Evolutionary conservation across 179 eudicot genomes (phyloP), one percentile per base, ranked within the genome.

Genomic region (Carnegiea gigantea): DNA sequence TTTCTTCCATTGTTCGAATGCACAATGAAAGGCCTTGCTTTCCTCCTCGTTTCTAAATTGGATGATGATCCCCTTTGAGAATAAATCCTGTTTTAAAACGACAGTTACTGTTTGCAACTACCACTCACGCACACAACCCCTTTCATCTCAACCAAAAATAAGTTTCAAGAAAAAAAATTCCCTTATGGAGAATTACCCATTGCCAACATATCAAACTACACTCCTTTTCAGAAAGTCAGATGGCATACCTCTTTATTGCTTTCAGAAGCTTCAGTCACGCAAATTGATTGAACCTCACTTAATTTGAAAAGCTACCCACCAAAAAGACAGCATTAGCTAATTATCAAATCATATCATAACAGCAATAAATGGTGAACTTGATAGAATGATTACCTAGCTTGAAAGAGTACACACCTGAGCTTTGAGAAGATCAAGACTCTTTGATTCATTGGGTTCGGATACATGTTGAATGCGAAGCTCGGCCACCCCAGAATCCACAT

Each of bases 1-100:
- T 83, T 87, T 88, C 87, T 92, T 96, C 93, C 92, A 90, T 83
- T 89, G 92, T 80, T 89, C 93, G 90, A 94, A 94, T 75, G 95
- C 93, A 84, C 67, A 77, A 88, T 93, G 97, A 86, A 94, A 95
- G 70, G 90, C 89, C 75, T 79, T 85, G 87, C 95, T 89, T 83
- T 92, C 98, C 84, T 92, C 91, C 82, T 87, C 91, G 48, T 88
- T 86, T 82, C 86, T 86, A 85, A 96, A 94, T 79, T 82, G 90
- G 82, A 94, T 89, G 28, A 86, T 78, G 83, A 94, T 77, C 72
- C 93, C 99, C 84, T 83, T 90, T 40, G 97, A 92, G 83, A 86
- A 96, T 43, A 85, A 80, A 80, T 87, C 90, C 99, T 94, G 93
- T 78, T 87, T 70, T 80, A 83, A 78, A 85, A 78, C 54, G 46